phyloP scores from a whole-genome alignment of 2,329 filamentous ascomycete genomes.

The Davidsoniella neocaledoniae region DNA sequence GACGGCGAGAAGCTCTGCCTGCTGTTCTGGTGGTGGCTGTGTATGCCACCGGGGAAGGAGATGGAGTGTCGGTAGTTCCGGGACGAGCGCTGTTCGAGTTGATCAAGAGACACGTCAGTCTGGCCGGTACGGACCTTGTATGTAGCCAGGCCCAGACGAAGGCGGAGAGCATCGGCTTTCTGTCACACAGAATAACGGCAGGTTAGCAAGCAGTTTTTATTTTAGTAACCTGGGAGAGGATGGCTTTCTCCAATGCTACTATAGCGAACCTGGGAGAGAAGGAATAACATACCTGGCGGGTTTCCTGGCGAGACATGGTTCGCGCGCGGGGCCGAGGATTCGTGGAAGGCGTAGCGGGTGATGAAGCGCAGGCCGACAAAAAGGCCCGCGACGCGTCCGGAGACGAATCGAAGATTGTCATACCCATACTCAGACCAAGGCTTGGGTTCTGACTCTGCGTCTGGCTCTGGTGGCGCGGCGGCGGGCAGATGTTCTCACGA shows the following conservation, averaged over 20 bases:
- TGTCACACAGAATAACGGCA: slow-evolving; percentile 18
- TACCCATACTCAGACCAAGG: background rate
- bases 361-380: slow-evolving; percentile 8
- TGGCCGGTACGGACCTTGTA: slow-evolving; percentile 66
- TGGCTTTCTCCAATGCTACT: too few relatives aligned
- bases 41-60: slow-evolving; percentile 43
- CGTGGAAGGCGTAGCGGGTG: background rate
- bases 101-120: slow-evolving; percentile 44
- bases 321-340: background rate
- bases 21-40: background rate
- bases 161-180: slow-evolving; percentile 47
- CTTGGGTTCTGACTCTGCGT: background rate
- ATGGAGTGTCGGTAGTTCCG: slow-evolving; percentile 51
- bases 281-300: slow-evolving; percentile 23
- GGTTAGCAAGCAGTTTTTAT: slow-evolving; percentile 1
- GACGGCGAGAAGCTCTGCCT: background rate
- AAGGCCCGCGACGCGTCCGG: slow-evolving; percentile 11
- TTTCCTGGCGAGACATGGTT: slow-evolving; percentile 11
- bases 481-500: background rate
- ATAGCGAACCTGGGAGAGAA: too few relatives aligned
- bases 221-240: background rate
- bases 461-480: background rate
- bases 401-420: slow-evolving; percentile 7
- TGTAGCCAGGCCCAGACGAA: slow-evolving; percentile 52
- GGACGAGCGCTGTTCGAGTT: slow-evolving; percentile 36